Evolutionary conservation across 2,329 filamentous ascomycete genomes (phyloP).

Genomic region (Talaromyces sp.): DNA sequence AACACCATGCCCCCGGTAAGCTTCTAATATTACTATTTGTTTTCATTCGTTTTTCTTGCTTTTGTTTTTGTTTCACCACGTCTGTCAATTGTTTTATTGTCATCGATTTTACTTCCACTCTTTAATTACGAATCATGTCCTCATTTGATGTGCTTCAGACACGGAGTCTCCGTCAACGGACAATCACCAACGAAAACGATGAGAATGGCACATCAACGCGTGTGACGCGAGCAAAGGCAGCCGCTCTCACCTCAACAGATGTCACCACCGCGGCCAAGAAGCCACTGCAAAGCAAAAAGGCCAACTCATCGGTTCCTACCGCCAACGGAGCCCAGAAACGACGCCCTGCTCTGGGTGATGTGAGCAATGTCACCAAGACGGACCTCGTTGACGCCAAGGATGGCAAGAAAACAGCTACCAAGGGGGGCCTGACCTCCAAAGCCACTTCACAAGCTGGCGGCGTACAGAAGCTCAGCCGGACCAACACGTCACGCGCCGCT

Average conservation of each 20-base stretch:
- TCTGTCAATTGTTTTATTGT: neutral
- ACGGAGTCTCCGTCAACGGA: slow-evolving; percentile 67
- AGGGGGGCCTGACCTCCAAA: slow-evolving; percentile 71
- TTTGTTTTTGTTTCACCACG: neutral
- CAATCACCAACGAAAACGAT: slow-evolving; percentile 86
- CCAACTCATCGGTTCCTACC: slow-evolving; percentile 42
- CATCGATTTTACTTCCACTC: slow-evolving; percentile 8
- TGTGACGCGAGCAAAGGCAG: slow-evolving; percentile 87
- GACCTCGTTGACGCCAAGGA: slow-evolving; percentile 55
- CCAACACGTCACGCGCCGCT: slow-evolving; percentile 56
- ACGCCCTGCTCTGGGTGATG: slow-evolving; percentile 82
- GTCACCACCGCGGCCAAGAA: slow-evolving; percentile 62
- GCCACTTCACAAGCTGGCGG: slow-evolving; percentile 69
- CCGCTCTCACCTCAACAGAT: slow-evolving; percentile 51
- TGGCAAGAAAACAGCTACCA: slow-evolving; percentile 65
- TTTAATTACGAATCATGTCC: slow-evolving; percentile 18
- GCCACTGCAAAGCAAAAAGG: slow-evolving; percentile 65
- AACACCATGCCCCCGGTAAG: slow-evolving; percentile 55
- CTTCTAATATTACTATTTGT: slow-evolving; percentile 15
- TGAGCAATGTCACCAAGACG: slow-evolving; percentile 84
- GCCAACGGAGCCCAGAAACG: slow-evolving; percentile 52
- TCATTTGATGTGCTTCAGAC: slow-evolving; percentile 49
- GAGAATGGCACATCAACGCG: slow-evolving; percentile 78
- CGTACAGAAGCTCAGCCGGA: slow-evolving; percentile 65
- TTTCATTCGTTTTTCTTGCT: neutral